Evolutionary conservation across 2,329 filamentous ascomycete genomes (phyloP), one percentile per base, ranked within the genome.

Genomic region (Aspergillus sp.): DNA sequence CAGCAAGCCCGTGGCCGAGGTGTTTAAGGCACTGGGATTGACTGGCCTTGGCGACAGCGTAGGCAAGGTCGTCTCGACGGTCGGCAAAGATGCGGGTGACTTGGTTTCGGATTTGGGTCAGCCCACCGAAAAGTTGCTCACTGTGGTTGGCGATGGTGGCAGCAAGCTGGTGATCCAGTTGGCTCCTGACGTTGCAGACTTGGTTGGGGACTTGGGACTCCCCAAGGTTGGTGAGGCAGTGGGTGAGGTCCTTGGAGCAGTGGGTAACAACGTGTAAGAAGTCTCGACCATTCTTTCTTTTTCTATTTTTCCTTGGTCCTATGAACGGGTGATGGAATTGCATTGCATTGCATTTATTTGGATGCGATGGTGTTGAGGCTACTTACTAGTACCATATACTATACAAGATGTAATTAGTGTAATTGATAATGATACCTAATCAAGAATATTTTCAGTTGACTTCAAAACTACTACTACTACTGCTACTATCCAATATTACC

Each of bases 101-200:
- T 65, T 72, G 49, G 39, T 68, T 51, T 32, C 61, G 15, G 64
- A 65, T 48, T 56, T 63, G 48, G 68, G 60, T 17, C 61, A 64
- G 19, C 63, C 64, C 25, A 59, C 66, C 38, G 60, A 64, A 54
- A 63, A 64, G 59, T 59, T 66, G 42, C 47, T 73, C 41, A 72
- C 70, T 48, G 64, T 72, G 11, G 55, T 68, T 13, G 61, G 63
- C n/a, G 54, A 70, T 32, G 69, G 69, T 38, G 44, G 58, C 30
- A 56, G 61, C 2, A 59, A 62, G 52, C 62, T 70, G 10, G 66
- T 72, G 15, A 57, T 72, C 49, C 21, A 65, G 25, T 65, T 72
- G 50, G 62, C 62, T 19, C 64, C 68, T 32, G 61, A 62, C 13
- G 57, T 72, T 27, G 61, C 69, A 3, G 62, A 51, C 21, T 61